phyloP scores from a whole-genome alignment of 495 filamentous ascomycete genomes.

The Elasticomyces elasticus region DNA sequence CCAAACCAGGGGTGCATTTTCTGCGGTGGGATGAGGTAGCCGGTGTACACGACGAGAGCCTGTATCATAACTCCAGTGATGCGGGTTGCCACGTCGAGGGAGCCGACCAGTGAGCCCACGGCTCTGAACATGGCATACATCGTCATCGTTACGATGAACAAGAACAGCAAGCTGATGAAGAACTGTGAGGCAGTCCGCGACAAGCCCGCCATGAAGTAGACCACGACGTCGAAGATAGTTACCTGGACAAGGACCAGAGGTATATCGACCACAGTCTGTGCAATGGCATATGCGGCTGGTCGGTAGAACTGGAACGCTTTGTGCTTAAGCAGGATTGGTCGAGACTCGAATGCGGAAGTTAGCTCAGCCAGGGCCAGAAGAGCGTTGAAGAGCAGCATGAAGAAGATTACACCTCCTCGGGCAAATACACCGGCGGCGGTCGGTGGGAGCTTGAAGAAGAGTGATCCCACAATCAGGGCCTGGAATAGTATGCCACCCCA shows the following conservation, averaged over 20 bases:
- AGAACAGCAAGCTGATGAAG: constrained; percentile 64
- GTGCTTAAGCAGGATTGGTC: constrained; percentile 73
- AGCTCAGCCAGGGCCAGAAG: constrained; percentile 69
- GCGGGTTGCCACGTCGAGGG: constrained; percentile 55
- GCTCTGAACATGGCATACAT: constrained; percentile 71
- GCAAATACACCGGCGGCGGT: constrained; percentile 46
- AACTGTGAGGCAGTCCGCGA: constrained; percentile 64
- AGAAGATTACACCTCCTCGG: constrained; percentile 55
- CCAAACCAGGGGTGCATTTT: constrained; percentile 54
- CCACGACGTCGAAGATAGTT: constrained; percentile 59
- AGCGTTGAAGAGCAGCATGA: constrained; percentile 70
- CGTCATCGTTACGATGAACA: constrained; percentile 41
- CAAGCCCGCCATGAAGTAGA: constrained; percentile 71
- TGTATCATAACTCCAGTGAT: constrained; percentile 55
- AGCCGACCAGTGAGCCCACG: constrained; percentile 53
- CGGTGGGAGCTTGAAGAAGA: constrained; percentile 57
- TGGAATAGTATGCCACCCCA: constrained; percentile 59
- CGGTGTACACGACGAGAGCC: constrained; percentile 67
- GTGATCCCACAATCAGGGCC: constrained; percentile 57
- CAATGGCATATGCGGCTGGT: constrained; percentile 67
- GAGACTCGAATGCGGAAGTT: constrained; percentile 55
- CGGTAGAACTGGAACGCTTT: constrained; percentile 78
- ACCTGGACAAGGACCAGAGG: constrained; percentile 64
- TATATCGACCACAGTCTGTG: constrained; percentile 64
- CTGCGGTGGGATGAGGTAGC: constrained; percentile 56